These are phyloP conservation scores for Coniochaeta ligniaria DNA, from an alignment of 2,329 filamentous ascomycete species.

Conservation along the genomic window DNA sequence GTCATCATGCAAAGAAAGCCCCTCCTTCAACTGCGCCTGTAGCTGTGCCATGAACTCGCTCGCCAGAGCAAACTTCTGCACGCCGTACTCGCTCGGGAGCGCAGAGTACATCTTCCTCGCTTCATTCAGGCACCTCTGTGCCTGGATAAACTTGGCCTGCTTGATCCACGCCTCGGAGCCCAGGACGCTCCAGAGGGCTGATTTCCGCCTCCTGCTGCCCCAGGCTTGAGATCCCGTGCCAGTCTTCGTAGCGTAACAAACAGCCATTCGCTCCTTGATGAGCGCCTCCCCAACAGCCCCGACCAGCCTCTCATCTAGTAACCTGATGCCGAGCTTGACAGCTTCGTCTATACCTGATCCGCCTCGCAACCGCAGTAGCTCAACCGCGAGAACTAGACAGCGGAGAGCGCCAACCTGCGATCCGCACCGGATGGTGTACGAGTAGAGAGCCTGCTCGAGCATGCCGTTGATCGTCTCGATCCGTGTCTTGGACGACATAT, in stretches of 20 bases:
- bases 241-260: conserved; percentile 71
- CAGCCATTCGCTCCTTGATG: conserved; percentile 76
- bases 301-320: conserved; percentile 71
- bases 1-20: conserved; percentile 27
- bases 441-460: conserved; percentile 86
- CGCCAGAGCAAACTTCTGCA: conserved; percentile 42
- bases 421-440: conserved; percentile 79
- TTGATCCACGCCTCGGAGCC: conserved; percentile 79
- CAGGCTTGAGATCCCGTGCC: conserved; percentile 59
- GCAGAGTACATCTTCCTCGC: conserved; percentile 50
- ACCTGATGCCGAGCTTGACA: conserved; percentile 72
- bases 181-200: conserved; percentile 81
- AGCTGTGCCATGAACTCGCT: conserved; percentile 45
- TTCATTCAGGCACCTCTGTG: conserved; percentile 68
- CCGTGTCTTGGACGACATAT: conserved; percentile 66
- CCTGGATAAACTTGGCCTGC: conserved; percentile 69
- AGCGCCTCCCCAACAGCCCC: conserved; percentile 73
- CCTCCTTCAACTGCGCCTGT: conserved; percentile 40
- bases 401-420: conserved; percentile 75
- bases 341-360: conserved; percentile 79
- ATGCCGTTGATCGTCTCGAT: conserved; percentile 78
- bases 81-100: conserved; percentile 41
- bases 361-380: conserved; percentile 75
- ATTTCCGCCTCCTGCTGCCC: conserved; percentile 73
- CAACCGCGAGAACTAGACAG: conserved; percentile 65